These are phyloP conservation scores for Filobasidium uniguttulatum DNA, from an alignment of 1,284 basidiomycete genomes.

Conservation along the genomic window DNA sequence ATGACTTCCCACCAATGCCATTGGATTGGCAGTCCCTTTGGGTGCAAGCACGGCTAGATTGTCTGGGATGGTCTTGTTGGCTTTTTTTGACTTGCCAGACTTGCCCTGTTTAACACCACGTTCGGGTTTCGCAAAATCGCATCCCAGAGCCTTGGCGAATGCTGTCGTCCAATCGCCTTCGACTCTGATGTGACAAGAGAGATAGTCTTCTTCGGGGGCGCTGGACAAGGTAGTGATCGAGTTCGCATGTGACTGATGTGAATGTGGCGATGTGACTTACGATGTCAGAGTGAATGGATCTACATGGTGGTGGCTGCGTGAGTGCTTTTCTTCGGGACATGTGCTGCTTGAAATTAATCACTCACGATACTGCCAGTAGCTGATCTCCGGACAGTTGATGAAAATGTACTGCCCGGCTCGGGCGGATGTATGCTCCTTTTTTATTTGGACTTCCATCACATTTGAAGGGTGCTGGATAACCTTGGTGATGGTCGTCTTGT, in stretches of 20 bases:
- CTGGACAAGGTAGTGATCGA: conserved; percentile 32
- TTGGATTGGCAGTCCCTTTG: no score
- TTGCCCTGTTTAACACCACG: neutral
- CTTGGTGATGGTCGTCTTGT: conserved; percentile 76
- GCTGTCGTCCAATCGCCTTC: conserved; percentile 72
- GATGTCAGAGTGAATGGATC: conserved; percentile 79
- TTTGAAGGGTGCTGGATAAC: conserved; percentile 83
- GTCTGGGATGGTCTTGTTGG: conserved; percentile 17
- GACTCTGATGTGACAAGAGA: conserved; percentile 75
- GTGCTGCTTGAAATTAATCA: neutral
- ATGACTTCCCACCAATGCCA: no score
- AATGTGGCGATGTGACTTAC: conserved; percentile 25
- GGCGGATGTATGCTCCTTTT: conserved; percentile 69
- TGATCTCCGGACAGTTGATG: conserved; percentile 62
- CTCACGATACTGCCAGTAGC: conserved; percentile 68
- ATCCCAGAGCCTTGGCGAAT: conserved; percentile 65
- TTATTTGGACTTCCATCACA: conserved; percentile 82
- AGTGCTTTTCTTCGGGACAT: neutral
- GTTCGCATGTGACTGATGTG: neutral
- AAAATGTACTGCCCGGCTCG: conserved; percentile 78
- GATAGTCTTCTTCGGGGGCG: conserved; percentile 79
- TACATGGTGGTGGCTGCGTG: conserved; percentile 22
- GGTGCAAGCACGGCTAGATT: no score
- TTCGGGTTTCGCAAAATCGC: conserved; percentile 46
- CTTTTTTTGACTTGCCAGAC: conserved; percentile 37